Evolutionary conservation across 345 rosid species (phyloP).

Genomic region (Dipteronia dyeriana): DNA sequence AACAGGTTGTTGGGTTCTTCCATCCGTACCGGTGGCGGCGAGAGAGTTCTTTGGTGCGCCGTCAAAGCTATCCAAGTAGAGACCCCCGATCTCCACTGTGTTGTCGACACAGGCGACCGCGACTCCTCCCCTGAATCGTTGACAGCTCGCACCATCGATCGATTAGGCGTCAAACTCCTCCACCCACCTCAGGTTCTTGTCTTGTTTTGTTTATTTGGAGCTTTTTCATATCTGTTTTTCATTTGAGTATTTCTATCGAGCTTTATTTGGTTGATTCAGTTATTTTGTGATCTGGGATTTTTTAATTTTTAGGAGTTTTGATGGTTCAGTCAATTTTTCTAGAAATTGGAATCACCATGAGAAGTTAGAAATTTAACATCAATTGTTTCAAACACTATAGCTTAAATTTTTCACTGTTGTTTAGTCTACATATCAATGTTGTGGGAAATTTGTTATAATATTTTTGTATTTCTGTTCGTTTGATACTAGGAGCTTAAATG

Average conservation of each 20-base stretch:
- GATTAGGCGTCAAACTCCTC: constrained; percentile 76
- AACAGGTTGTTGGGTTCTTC: constrained; percentile 77
- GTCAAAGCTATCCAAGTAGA: constrained; percentile 89
- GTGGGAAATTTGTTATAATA: no score
- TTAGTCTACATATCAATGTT: not conserved
- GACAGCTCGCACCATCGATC: constrained; percentile 68
- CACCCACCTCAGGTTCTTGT: no score
- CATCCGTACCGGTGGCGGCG: constrained; percentile 97
- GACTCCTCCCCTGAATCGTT: constrained; percentile 67
- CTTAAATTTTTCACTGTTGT: not conserved
- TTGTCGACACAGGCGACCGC: constrained; percentile 76
- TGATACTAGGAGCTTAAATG: not conserved
- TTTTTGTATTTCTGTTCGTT: not conserved
- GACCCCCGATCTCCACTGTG: constrained; percentile 60
- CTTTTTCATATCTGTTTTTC: constrained; percentile 18
- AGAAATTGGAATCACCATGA: not conserved
- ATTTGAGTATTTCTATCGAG: not conserved
- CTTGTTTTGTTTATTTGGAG: constrained; percentile 49
- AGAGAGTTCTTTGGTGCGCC: constrained; percentile 96
- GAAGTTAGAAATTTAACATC: no score
- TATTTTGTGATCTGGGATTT: not conserved
- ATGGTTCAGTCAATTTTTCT: not conserved
- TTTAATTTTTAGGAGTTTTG: not conserved
- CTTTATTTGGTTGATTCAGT: not conserved
- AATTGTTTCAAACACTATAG: no score